Percentiles rank a stretch among this genome's conserved stretches.
Evolutionary conservation across 345 rosid species (phyloP).

Genomic region (Populus pruinosa): DNA sequence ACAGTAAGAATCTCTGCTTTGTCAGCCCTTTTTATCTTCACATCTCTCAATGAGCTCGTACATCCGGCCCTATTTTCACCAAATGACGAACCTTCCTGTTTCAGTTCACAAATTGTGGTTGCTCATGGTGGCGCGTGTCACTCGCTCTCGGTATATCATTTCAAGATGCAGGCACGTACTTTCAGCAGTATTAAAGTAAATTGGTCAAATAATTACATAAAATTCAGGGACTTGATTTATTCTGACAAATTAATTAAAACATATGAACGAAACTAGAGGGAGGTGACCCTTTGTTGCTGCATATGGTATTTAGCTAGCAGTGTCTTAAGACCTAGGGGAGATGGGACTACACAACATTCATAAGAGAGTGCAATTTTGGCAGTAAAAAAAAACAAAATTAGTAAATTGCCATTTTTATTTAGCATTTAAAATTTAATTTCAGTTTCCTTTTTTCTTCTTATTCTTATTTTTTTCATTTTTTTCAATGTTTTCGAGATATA

Average conservation of each 20-base stretch:
- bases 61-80: constrained; percentile 42
- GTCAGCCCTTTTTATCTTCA: constrained; percentile 17
- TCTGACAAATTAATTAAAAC: background rate
- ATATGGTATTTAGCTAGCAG: background rate
- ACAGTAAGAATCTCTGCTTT: constrained; percentile 38
- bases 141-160: background rate
- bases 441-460: too few species aligned
- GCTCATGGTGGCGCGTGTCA: background rate
- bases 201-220: background rate
- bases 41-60: constrained; percentile 22
- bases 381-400: too few species aligned
- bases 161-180: background rate
- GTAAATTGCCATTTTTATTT: too few species aligned
- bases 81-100: constrained; percentile 31
- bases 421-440: too few species aligned
- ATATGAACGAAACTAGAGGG: background rate
- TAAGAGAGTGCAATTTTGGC: too few species aligned
- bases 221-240: background rate
- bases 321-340: background rate
- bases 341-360: background rate
- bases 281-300: background rate
- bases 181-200: background rate
- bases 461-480: too few species aligned
- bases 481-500: too few species aligned
- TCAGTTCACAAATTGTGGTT: background rate